Evolutionary conservation across 495 filamentous ascomycete genomes (phyloP), one percentile per base, ranked within the genome.

Genomic region (Penicillium subrubescens): DNA sequence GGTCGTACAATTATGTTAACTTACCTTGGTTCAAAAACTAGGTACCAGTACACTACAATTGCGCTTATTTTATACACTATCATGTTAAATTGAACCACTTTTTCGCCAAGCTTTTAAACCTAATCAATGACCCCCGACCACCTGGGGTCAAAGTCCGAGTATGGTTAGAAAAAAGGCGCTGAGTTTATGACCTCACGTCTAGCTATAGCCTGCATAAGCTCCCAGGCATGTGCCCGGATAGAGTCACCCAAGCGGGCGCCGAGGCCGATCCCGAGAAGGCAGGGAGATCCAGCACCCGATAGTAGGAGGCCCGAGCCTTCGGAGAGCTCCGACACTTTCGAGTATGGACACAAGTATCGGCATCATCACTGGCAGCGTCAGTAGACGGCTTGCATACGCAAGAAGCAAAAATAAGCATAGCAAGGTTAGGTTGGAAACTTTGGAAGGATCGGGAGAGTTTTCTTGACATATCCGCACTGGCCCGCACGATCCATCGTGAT

Each of bases 281-380:
- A 56, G 19, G 53, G 17, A 56, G 53, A 56, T 19, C 29, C 53
- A 56, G 53, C 17, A 56, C n/a, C 33, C 53, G 53, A 56, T 56
- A 37, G 2, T 31, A 56, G n/a, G n/a, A 19, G 53, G 17, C n/a
- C 53, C 53, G 53, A 56, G 12, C 53, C 53, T 11, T 37, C 53
- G 53, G 53, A 19, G 33, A 37, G 33, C 53, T 25, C 53, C 53
- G 53, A 56, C 8, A 19, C 41, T 12, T 5, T 43, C 11, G 5
- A n/a, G 3, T 21, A 17, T 46, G 43, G 6, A 46, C 23, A 48
- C 8, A 8, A 52, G 27, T 52, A 23, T 31, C 25, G 25, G 48
- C 25, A 52, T 31, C 48, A 27, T n/a, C 4, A 56, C 53, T 56
- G 31, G n/a, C 2, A 35, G 31, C n/a, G 25, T 6, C 2, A 11